phyloP scores from a whole-genome alignment of 257 asterid genomes.

The Solanum sejunctum region DNA sequence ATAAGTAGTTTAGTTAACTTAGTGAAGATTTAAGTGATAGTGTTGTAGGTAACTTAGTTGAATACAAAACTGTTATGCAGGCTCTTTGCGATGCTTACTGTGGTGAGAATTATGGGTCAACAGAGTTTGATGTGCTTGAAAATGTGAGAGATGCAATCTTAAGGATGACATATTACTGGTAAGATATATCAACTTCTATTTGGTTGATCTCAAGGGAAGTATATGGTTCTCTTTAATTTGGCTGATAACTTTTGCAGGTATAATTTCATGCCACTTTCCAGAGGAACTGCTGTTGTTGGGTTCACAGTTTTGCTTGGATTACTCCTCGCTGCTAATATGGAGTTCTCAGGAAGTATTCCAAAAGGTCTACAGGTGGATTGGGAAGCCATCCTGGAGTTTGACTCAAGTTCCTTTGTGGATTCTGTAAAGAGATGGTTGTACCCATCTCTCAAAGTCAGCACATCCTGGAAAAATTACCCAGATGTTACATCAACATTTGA shows the following conservation, averaged over 20 bases:
- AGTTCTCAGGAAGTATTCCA: slow-evolving; percentile 84
- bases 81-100: slow-evolving; percentile 79
- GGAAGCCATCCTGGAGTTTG: slow-evolving; percentile 85
- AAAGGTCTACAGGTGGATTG: slow-evolving; percentile 87
- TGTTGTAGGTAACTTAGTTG: neutral
- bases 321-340: slow-evolving; percentile 93
- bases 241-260: slow-evolving; percentile 45
- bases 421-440: slow-evolving; percentile 68
- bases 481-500: slow-evolving; percentile 83
- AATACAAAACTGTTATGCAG: slow-evolving; percentile 31
- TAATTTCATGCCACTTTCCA: slow-evolving; percentile 78
- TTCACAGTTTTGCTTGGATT: slow-evolving; percentile 74
- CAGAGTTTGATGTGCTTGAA: slow-evolving; percentile 74
- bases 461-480: slow-evolving; percentile 91
- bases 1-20: neutral
- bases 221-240: neutral
- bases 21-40: neutral
- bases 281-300: slow-evolving; percentile 78
- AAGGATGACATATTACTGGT: slow-evolving; percentile 91
- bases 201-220: neutral
- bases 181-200: slow-evolving; percentile 1
- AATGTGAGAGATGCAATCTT: slow-evolving; percentile 73
- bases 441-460: slow-evolving; percentile 69
- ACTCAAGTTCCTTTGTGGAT: slow-evolving; percentile 42
- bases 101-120: slow-evolving; percentile 81